Percentiles rank a stretch among this genome's conserved stretches.
Evolutionary conservation across 192 early-diverging fungal species (phyloP).

Genomic region (Oehlia diaphana): DNA sequence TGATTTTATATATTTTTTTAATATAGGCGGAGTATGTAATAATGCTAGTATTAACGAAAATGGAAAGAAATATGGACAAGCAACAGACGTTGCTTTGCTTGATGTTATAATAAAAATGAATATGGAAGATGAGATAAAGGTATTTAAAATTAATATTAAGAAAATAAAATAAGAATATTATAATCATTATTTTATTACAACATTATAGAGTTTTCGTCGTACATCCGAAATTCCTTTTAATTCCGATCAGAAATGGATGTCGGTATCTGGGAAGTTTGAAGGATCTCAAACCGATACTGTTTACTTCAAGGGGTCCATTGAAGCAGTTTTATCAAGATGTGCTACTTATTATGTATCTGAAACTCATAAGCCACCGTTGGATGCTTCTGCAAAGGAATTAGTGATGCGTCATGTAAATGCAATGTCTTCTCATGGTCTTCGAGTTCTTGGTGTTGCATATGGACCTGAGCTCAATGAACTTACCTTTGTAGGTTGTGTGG

Average conservation of each 20-base stretch:
- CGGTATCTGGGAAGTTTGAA: constrained; percentile 56
- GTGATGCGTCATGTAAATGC: constrained; percentile 61
- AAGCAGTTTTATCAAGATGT: constrained; percentile 76
- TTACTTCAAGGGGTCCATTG: constrained; percentile 88
- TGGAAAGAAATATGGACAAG: constrained; percentile 82
- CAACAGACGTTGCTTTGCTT: constrained; percentile 92
- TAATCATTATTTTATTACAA: neutral
- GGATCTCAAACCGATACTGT: constrained; percentile 25
- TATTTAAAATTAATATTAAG: constrained; percentile 36
- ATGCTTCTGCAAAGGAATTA: constrained; percentile 53
- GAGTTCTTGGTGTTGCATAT: constrained; percentile 84
- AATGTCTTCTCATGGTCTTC: constrained; percentile 76
- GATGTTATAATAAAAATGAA: constrained; percentile 59
- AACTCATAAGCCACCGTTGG: constrained; percentile 53
- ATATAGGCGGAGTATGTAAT: constrained; percentile 86
- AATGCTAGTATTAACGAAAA: constrained; percentile 77
- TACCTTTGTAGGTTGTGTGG: constrained; percentile 82
- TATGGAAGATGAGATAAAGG: constrained; percentile 74
- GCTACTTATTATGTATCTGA: constrained; percentile 58
- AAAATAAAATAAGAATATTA: neutral
- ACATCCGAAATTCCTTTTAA: constrained; percentile 86
- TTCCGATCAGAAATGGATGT: constrained; percentile 94
- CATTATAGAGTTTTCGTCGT: constrained; percentile 48
- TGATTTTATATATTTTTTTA: constrained; percentile 44
- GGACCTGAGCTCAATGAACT: constrained; percentile 57